These are phyloP conservation scores for Penicillium subrubescens DNA, from an alignment of 495 filamentous ascomycete species.

Conservation along the genomic window DNA sequence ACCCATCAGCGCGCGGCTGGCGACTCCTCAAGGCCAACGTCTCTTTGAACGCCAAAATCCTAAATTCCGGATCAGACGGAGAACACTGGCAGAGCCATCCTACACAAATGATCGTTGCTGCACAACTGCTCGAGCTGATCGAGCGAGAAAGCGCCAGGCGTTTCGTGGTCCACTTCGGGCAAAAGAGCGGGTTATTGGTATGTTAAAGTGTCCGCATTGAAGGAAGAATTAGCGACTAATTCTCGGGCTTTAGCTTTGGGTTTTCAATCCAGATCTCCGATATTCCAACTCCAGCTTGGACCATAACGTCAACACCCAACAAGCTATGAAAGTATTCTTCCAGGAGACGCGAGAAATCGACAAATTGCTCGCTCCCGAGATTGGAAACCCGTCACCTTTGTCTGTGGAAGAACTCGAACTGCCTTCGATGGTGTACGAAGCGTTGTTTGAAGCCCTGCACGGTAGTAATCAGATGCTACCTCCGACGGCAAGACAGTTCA, in stretches of 20 bases:
- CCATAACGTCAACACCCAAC: slow-evolving; percentile 36
- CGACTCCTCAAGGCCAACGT: slow-evolving; percentile 56
- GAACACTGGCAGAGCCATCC: slow-evolving; percentile 39
- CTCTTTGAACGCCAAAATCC: slow-evolving; percentile 24
- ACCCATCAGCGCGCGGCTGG: slow-evolving; percentile 43
- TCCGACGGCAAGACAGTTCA: slow-evolving; percentile 54
- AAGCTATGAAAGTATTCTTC: slow-evolving; percentile 72
- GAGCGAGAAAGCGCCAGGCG: slow-evolving; percentile 50
- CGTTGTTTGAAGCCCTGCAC: slow-evolving; percentile 45
- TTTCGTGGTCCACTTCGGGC: slow-evolving; percentile 49
- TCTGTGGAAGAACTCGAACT: slow-evolving; percentile 68
- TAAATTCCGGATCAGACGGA: not conserved
- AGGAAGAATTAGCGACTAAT: slow-evolving; percentile 26
- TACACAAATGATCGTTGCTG: slow-evolving; percentile 53
- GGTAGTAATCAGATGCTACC: slow-evolving; percentile 59
- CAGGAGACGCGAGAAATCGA: slow-evolving; percentile 54
- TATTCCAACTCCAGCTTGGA: slow-evolving; percentile 56
- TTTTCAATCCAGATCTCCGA: slow-evolving; percentile 68
- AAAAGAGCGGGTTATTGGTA: slow-evolving; percentile 46
- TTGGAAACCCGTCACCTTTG: slow-evolving; percentile 43
- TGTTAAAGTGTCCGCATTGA: slow-evolving; percentile 2
- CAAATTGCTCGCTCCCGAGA: slow-evolving; percentile 51
- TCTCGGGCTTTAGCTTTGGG: slow-evolving; percentile 53
- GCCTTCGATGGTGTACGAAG: slow-evolving; percentile 49
- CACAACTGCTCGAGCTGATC: slow-evolving; percentile 54